Conservation (phyloP, 257 asterid genomes). For the Leptodermis oblonga region DNA sequence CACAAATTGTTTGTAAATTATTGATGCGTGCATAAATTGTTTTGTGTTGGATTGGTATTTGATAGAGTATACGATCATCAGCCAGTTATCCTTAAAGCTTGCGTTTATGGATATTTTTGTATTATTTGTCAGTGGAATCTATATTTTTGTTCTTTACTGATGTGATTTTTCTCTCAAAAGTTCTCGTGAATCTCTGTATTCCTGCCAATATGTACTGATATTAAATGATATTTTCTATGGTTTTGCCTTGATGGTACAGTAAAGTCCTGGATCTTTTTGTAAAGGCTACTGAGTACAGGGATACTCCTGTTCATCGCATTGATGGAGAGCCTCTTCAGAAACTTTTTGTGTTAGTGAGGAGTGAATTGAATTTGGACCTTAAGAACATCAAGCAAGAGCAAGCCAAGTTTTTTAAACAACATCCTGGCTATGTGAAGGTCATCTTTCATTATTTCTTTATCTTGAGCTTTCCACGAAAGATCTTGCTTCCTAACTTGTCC, state of each 20-base stretch:
- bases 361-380: conserved; percentile 93
- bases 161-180: not conserved
- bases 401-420: conserved; percentile 95
- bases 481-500: conserved; percentile 18
- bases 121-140: not conserved
- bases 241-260: conserved; percentile 48
- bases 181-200: not conserved
- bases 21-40: not conserved
- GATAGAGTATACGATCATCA: not conserved
- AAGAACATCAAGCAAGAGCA: conserved; percentile 93
- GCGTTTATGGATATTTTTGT: not conserved
- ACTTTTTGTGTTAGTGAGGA: conserved; percentile 81
- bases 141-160: not conserved
- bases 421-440: conserved; percentile 98
- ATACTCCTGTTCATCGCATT: conserved; percentile 90
- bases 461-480: conserved; percentile 11
- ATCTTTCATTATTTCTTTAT: conserved; percentile 17
- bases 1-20: not conserved
- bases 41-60: not conserved
- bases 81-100: not conserved
- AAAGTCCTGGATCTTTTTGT: conserved; percentile 94
- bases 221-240: not conserved
- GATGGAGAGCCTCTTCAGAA: conserved; percentile 98
- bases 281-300: conserved; percentile 97
- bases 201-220: not conserved